These are phyloP conservation scores for Ramichloridium luteum DNA, from an alignment of 2,329 filamentous ascomycete species.

Conservation along the genomic window DNA sequence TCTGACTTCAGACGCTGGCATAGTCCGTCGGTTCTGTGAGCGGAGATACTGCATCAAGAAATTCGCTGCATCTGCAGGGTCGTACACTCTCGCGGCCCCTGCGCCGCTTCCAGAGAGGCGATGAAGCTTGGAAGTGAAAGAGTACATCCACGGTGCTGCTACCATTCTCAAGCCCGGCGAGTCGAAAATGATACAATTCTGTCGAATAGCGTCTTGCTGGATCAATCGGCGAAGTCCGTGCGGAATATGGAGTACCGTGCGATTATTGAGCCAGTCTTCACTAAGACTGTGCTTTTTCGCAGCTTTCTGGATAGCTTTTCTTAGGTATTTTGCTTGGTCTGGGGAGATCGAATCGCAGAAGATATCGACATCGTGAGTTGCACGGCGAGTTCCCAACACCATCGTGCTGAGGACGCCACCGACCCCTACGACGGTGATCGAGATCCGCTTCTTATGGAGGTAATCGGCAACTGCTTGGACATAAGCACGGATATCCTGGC, in stretches of 20 bases:
- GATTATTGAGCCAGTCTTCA: constrained; percentile 6
- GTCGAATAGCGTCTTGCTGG: constrained; percentile 3
- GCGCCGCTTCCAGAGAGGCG: not conserved
- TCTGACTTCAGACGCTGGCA: too few species aligned
- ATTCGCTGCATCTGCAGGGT: too few species aligned
- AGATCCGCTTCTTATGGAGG: too few species aligned
- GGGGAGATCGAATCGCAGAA: constrained; percentile 3
- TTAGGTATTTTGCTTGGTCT: constrained; percentile 1
- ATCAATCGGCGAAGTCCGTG: constrained; percentile 2
- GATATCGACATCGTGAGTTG: constrained; percentile 4
- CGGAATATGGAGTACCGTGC: constrained; percentile 2
- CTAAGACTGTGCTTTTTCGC: constrained; percentile 3
- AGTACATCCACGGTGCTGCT: constrained; percentile 5
- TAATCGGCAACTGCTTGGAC: too few species aligned
- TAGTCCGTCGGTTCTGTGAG: too few species aligned
- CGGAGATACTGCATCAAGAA: too few species aligned
- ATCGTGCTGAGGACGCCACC: constrained; percentile 5
- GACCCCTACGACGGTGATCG: constrained; percentile 2
- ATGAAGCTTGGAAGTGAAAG: constrained; percentile 3
- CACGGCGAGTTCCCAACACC: not conserved
- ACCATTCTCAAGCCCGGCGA: constrained; percentile 3
- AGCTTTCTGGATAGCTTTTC: constrained; percentile 2
- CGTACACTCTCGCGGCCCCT: too few species aligned
- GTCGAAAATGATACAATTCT: constrained; percentile 4
- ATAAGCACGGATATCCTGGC: too few species aligned